Evolutionary conservation across 345 rosid species (phyloP).

Genomic region (Rubroshorea leprosula): DNA sequence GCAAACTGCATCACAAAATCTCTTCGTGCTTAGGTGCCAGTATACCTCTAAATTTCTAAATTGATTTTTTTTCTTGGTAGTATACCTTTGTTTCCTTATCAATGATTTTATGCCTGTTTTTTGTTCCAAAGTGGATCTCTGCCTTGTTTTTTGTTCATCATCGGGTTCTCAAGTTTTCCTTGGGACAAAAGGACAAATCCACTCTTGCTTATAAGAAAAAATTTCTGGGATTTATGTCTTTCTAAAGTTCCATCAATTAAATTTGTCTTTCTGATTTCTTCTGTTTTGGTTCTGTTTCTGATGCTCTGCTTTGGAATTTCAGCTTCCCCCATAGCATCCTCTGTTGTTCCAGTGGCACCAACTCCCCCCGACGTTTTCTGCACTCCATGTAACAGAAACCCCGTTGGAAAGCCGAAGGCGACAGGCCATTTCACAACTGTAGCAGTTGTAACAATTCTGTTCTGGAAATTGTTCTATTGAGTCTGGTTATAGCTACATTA

Average conservation of each 20-base stretch:
- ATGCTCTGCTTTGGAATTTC: neutral
- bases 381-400: neutral
- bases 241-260: neutral
- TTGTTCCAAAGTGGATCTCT: constrained; percentile 24
- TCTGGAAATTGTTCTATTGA: neutral
- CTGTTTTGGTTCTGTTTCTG: neutral
- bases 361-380: no score
- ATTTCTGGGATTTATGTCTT: no score
- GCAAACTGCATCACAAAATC: constrained; percentile 36
- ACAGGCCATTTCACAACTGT: neutral
- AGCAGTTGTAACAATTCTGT: neutral
- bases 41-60: neutral
- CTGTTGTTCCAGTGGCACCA: no score
- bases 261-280: neutral
- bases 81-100: neutral
- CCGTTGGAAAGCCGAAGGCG: neutral
- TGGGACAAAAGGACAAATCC: constrained; percentile 34
- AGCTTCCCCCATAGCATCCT: neutral
- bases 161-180: constrained; percentile 41
- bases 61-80: neutral
- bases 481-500: neutral
- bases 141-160: constrained; percentile 24
- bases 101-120: neutral
- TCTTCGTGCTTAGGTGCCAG: constrained; percentile 64
- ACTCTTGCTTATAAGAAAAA: constrained; percentile 35